Evolutionary conservation across 768 basidiomycete genomes (phyloP), one percentile per base, ranked within the genome.

Genomic region (Hericium alpestre): DNA sequence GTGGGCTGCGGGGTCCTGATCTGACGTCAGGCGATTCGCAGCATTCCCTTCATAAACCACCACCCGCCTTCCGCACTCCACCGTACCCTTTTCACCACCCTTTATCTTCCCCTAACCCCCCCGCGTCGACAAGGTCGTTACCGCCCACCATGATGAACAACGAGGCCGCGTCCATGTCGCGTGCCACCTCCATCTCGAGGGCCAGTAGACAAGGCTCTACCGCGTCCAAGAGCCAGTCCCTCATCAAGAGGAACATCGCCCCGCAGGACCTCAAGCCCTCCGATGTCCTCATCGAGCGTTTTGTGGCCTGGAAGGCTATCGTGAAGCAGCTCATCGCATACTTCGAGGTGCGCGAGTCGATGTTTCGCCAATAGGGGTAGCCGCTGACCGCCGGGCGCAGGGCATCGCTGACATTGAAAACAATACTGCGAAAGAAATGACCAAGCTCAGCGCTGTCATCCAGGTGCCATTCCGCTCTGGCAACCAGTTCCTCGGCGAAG

Each of bases 401-500:
- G 82, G 83, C 56, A 76, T 84, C 57, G 84, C 84, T 22, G 94
- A 97, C 68, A 95, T 97, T 58, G 88, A 99, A 74, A 91, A 90
- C 71, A 94, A 94, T 69, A 87, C 91, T 6, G 93, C 94, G 12
- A 83, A 83, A 59, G 95, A 98, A 71, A 79, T 97, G 66, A 89
- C 87, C 6, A 94, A 95, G 69, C 83, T 99, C 47, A 89, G 90
- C 10, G 92, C 86, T 1, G 91, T 98, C 59, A 95, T 99, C 59
- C 95, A 99, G 69, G 95, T 98, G 0, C 96, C 96, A 0, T 98
- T 99, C 75, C 77, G 87, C 38, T 81, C 90, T 2, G 94, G 93
- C 7, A 95, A 96, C 72, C 95, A 98, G 74, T 99, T 99, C 68
- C 77, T 99, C 4, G 96, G 96, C n/a, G 93, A 98, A 70, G 91